Conservation (phyloP, 2,329 filamentous ascomycete genomes). For the Penicillium frequentans region DNA sequence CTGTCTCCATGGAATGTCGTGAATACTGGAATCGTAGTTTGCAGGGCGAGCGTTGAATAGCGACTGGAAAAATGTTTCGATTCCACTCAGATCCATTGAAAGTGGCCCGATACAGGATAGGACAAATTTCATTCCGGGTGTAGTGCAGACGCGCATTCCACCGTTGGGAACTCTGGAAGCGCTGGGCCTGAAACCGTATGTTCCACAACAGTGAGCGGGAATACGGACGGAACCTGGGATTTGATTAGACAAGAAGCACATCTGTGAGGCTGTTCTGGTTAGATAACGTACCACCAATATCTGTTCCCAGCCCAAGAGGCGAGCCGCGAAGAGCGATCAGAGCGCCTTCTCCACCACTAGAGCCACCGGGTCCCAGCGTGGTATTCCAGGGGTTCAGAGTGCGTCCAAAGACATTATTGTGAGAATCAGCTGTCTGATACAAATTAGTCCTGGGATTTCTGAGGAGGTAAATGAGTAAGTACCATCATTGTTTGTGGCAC, state of each 20-base stretch:
- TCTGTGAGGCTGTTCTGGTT: not conserved
- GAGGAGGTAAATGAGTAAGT: conserved; percentile 29
- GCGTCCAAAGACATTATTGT: conserved; percentile 46
- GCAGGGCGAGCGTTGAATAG: conserved; percentile 13
- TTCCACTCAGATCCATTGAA: conserved; percentile 16
- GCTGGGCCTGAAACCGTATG: conserved; percentile 34
- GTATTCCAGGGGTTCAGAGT: conserved; percentile 43
- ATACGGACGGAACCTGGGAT: conserved; percentile 31
- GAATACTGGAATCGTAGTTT: conserved; percentile 19
- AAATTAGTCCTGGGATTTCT: not conserved
- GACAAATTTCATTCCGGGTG: conserved; percentile 21
- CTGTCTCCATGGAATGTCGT: conserved; percentile 22
- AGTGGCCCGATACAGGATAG: conserved; percentile 23
- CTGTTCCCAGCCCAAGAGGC: conserved; percentile 62
- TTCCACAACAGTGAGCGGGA: conserved; percentile 31
- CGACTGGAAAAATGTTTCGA: conserved; percentile 16
- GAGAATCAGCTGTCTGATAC: conserved; percentile 32
- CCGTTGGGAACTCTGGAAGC: conserved; percentile 25
- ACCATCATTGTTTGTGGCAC: conserved; percentile 60
- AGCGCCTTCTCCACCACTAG: conserved; percentile 56
- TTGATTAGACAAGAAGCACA: not conserved
- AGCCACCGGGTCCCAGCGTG: conserved; percentile 34
- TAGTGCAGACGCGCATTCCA: conserved; percentile 16
- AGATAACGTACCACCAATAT: conserved; percentile 49
- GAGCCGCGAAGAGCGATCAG: conserved; percentile 62